Base-by-base conservation (phyloP, 306 rosid species). In the Benincasa hispida region DNA sequence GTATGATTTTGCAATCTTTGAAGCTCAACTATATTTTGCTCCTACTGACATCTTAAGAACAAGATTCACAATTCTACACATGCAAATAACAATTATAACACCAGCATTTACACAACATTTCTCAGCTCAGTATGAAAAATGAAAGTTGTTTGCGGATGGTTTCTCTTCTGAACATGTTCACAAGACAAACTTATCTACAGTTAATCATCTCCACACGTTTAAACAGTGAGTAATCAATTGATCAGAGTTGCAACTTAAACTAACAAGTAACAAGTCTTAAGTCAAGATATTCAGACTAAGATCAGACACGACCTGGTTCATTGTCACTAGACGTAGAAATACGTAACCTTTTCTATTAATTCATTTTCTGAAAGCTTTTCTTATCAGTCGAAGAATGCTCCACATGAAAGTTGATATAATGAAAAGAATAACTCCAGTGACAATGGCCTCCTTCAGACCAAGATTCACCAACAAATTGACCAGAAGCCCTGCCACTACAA, bases 391-490 rank as follows among this genome's bases (percentile, higher is more conserved):
- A 80, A 94, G 97, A 82, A 90, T 66, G 84, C 84, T 87, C 96
- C 97, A 94, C 98, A 90, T 91, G 89, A 91, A 89, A 48, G 97
- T 87, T 27, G 98, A 94, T 54, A 91, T 78, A 75, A 89, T 77
- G 88, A 94, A 91, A 80, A 94, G 97, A 83, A 87, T 18, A 65
- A 87, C 80, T 73, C 96, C 98, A 1, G 95, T 81, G 53, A 91
- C 8, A 78, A 87, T 56, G 14, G 99, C 96, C 53, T 90, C 88
- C 85, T 89, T 89, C 75, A 92, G 84, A 63, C 97, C 97, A 80
- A 94, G 95, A 86, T 94, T 94, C 83, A 94, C 93, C 75, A 92
- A 75, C 90, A 91, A 88, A 79, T 94, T 92, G 30, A 92, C 97
- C 39, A 94, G 86, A 61, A 94, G 86, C 78, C 97, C 97, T 6